Percentiles rank a stretch among this genome's conserved stretches.
These are phyloP conservation scores for Teratosphaeria nubilosa DNA, from an alignment of 2,329 filamentous ascomycete species.

Conservation along the genomic window DNA sequence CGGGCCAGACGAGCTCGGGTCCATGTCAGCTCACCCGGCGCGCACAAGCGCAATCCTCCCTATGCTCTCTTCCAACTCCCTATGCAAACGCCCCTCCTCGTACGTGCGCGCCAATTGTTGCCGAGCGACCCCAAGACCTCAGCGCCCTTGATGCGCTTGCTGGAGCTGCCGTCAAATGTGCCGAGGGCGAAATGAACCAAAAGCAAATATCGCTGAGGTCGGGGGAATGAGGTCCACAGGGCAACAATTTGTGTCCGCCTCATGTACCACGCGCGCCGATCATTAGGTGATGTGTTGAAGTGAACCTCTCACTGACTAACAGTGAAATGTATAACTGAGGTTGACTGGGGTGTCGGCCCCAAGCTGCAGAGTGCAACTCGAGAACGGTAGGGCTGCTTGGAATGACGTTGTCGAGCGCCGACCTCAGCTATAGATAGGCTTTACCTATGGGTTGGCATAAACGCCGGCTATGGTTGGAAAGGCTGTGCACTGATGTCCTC, in stretches of 20 bases:
- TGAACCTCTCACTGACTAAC: not conserved
- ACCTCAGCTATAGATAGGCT: not conserved
- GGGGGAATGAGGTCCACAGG: not conserved
- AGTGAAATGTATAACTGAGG: not conserved
- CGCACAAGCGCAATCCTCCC: not conserved
- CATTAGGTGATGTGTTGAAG: not conserved
- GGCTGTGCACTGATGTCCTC: not conserved
- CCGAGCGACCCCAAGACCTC: not conserved
- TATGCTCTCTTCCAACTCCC: not conserved
- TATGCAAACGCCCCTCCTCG: not conserved
- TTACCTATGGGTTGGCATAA: not conserved
- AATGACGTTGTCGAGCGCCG: not conserved
- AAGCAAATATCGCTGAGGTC: not conserved
- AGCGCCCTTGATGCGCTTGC: not conserved
- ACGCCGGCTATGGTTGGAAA: not conserved
- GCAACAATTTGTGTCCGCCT: not conserved
- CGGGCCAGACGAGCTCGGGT: conserved; percentile 4
- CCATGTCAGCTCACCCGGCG: conserved; percentile 3
- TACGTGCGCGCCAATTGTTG: not conserved
- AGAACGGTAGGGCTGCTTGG: not conserved
- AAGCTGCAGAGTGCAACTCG: not conserved
- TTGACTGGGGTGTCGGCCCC: not conserved
- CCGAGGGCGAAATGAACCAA: not conserved
- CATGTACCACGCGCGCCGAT: not conserved
- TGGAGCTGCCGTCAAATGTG: not conserved